phyloP scores from a whole-genome alignment of 768 basidiomycete species.

The Tulasnella sp. region DNA sequence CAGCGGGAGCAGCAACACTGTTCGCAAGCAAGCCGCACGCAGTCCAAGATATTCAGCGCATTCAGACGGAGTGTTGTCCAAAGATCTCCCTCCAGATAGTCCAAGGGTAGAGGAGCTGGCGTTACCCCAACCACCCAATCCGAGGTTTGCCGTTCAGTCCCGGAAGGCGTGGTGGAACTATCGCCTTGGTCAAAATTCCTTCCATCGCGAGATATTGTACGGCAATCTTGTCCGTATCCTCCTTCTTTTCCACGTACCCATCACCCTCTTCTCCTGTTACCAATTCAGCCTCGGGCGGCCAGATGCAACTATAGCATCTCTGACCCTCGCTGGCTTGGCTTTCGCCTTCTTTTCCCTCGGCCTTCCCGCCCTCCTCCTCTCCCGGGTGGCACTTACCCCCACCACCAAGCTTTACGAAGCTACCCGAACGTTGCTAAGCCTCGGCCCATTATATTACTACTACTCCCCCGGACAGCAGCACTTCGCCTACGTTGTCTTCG shows the following conservation, averaged over 20 bases:
- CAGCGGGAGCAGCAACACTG: slow-evolving; percentile 39
- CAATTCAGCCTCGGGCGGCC: slow-evolving; percentile 68
- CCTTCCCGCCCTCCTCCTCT: slow-evolving; percentile 71
- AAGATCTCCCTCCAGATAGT: slow-evolving; percentile 35
- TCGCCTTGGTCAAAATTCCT: slow-evolving; percentile 63
- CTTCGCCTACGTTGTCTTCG: slow-evolving; percentile 80
- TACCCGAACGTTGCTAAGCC: slow-evolving; percentile 83
- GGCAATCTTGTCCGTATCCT: slow-evolving; percentile 93
- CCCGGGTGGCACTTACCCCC: slow-evolving; percentile 77
- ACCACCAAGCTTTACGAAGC: slow-evolving; percentile 94
- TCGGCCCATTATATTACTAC: slow-evolving; percentile 94
- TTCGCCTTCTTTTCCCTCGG: slow-evolving; percentile 80
- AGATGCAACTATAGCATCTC: slow-evolving; percentile 59
- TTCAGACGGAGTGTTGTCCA: slow-evolving; percentile 44
- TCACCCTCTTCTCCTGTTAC: slow-evolving; percentile 90
- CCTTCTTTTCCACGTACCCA: slow-evolving; percentile 90
- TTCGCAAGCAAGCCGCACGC: slow-evolving; percentile 45
- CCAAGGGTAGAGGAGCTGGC: slow-evolving; percentile 42
- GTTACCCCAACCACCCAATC: slow-evolving; percentile 24
- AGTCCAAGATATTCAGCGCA: slow-evolving; percentile 38
- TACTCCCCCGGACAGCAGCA: slow-evolving; percentile 90
- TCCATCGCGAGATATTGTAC: slow-evolving; percentile 78
- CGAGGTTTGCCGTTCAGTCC: slow-evolving; percentile 8
- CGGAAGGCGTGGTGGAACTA: slow-evolving; percentile 37
- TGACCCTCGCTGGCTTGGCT: slow-evolving; percentile 78